phyloP scores from a whole-genome alignment of 139 green algal species.

The Chlorella sp. region DNA sequence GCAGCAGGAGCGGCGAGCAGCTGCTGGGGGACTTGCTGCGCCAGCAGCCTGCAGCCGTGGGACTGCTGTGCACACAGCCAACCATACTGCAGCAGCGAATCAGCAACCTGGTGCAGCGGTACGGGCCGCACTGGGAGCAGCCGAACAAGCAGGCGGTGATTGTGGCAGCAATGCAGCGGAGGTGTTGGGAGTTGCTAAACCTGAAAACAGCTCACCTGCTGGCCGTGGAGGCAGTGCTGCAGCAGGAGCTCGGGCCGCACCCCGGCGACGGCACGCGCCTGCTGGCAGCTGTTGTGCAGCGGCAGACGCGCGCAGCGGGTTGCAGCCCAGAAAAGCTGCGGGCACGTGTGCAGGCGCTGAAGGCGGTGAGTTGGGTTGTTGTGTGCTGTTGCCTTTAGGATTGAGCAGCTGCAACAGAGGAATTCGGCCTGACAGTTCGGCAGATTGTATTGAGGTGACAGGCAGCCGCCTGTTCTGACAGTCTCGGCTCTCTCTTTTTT shows the following conservation, averaged over 20 bases:
- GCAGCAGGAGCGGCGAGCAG: background rate
- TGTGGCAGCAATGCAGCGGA: no score
- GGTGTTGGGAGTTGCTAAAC: background rate
- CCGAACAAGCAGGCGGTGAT: background rate
- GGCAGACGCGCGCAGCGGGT: no score
- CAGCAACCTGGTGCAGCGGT: background rate
- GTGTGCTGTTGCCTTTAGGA: no score
- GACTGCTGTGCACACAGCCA: background rate
- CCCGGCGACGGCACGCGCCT: background rate
- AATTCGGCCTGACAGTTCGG: no score
- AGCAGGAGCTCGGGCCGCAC: slow-evolving; percentile 2
- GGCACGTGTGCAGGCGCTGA: background rate
- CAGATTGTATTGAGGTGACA: no score
- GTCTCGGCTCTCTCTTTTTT: no score
- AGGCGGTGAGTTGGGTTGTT: background rate
- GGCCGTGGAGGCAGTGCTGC: background rate
- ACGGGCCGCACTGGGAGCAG: background rate
- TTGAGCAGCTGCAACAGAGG: no score
- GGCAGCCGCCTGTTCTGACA: no score
- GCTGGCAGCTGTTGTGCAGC: background rate
- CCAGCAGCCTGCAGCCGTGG: background rate
- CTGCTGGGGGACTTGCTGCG: background rate
- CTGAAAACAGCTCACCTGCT: background rate
- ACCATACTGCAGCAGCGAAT: background rate
- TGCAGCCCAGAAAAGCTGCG: background rate